A percentile compares a stretch with the other conserved stretches of the same genome.
Conservation (phyloP, 192 early-diverging fungal genomes). For the Mortierella antarctica region DNA sequence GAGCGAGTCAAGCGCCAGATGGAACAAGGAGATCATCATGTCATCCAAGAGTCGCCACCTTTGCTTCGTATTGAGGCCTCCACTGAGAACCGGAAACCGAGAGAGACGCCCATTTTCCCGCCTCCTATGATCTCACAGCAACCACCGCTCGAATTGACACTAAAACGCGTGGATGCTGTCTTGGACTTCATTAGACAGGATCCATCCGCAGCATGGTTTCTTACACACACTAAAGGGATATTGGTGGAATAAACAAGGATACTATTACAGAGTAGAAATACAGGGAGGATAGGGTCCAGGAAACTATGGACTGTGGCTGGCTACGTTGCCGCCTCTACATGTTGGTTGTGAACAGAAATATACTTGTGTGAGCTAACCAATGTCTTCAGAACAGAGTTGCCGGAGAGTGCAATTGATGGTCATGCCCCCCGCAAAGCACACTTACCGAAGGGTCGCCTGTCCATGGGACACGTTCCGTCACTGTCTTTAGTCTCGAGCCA, state of each 20-base stretch:
- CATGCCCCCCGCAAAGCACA: background rate
- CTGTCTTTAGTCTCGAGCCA: constrained; percentile 80
- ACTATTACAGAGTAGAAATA: background rate
- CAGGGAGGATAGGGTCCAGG: background rate
- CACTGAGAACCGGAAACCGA: constrained; percentile 2
- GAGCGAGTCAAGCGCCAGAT: constrained; percentile 13
- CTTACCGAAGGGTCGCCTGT: constrained; percentile 81
- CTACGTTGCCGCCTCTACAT: constrained; percentile 20
- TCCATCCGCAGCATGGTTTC: constrained; percentile 32
- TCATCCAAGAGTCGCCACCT: background rate
- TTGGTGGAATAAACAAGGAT: constrained; percentile 1
- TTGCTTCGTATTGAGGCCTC: background rate
- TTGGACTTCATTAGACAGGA: constrained; percentile 21
- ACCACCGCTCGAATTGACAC: constrained; percentile 35
- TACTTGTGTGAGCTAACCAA: too few species aligned
- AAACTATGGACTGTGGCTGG: background rate
- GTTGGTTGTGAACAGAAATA: background rate
- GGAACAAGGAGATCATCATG: background rate
- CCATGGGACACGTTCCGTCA: constrained; percentile 89
- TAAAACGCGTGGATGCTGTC: constrained; percentile 10
- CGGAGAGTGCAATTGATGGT: background rate
- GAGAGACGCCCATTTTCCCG: constrained; percentile 22
- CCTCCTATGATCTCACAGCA: constrained; percentile 36
- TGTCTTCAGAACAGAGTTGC: too few species aligned
- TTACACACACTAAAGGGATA: constrained; percentile 21